Conservation (phyloP, 192 early-diverging fungal species). For the Mortierella antarctica region DNA sequence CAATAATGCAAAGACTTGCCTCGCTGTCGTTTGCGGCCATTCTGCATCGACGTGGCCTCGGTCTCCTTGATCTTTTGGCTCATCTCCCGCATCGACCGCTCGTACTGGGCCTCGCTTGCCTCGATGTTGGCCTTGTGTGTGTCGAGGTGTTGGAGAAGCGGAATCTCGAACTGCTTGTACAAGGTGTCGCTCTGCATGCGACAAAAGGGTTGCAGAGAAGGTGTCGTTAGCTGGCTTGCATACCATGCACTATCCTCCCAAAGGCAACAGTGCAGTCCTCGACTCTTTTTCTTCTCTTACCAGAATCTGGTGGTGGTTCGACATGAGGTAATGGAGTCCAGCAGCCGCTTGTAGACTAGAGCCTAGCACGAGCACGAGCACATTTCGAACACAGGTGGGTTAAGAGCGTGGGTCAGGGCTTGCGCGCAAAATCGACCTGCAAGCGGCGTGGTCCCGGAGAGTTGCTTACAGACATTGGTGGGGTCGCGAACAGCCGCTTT, state of each 20-base stretch:
- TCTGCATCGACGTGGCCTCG: constrained; percentile 56
- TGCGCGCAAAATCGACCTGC: neutral
- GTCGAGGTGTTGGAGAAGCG: constrained; percentile 58
- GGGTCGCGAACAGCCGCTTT: constrained; percentile 53
- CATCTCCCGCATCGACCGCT: constrained; percentile 54
- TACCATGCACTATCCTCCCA: neutral
- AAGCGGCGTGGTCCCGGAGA: neutral
- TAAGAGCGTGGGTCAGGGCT: neutral
- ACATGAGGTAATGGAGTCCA: constrained; percentile 62
- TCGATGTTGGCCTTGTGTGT: constrained; percentile 55
- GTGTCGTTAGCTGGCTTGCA: neutral
- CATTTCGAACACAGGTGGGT: neutral
- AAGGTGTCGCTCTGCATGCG: constrained; percentile 51
- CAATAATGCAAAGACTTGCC: constrained; percentile 11
- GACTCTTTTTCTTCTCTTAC: constrained; percentile 28
- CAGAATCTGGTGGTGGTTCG: constrained; percentile 66
- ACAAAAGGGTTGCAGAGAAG: neutral
- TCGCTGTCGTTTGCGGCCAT: constrained; percentile 57
- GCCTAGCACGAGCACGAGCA: constrained; percentile 17
- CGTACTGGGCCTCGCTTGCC: constrained; percentile 57
- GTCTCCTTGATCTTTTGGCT: constrained; percentile 62
- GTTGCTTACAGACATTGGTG: constrained; percentile 38
- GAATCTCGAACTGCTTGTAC: constrained; percentile 61
- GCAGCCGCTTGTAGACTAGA: constrained; percentile 60
- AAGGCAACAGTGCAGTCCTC: neutral